Evolutionary conservation across 495 filamentous ascomycete species (phyloP).

Genomic region (Sordaria brevicollis): DNA sequence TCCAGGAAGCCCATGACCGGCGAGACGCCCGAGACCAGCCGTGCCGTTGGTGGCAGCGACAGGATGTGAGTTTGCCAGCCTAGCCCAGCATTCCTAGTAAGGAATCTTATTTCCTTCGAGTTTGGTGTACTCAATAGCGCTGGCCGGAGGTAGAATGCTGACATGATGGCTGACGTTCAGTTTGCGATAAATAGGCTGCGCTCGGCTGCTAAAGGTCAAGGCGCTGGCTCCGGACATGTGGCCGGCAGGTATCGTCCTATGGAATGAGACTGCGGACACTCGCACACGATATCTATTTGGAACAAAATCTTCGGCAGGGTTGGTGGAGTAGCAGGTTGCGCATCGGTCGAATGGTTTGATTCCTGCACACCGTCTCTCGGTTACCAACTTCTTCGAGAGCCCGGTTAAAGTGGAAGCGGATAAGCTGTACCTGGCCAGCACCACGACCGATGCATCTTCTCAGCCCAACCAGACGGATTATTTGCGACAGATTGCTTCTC

Average conservation of each 20-base stretch:
- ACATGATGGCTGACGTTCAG: slow-evolving; percentile 74
- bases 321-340: slow-evolving; percentile 19
- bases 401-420: not conserved
- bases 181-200: slow-evolving; percentile 87
- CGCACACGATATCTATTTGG: not conserved
- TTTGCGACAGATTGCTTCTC: slow-evolving; percentile 22
- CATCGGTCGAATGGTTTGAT: slow-evolving; percentile 13
- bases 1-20: slow-evolving; percentile 74
- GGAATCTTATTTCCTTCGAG: slow-evolving; percentile 77
- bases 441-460: slow-evolving; percentile 18
- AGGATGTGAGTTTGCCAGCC: slow-evolving; percentile 90
- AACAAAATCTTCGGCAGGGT: slow-evolving; percentile 4
- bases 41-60: slow-evolving; percentile 84
- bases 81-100: slow-evolving; percentile 79
- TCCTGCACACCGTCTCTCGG: not conserved
- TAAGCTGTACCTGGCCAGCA: slow-evolving; percentile 13
- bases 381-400: not conserved
- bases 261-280: slow-evolving; percentile 38
- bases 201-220: slow-evolving; percentile 82
- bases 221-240: slow-evolving; percentile 50
- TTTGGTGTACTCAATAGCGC: slow-evolving; percentile 76
- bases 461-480: slow-evolving; percentile 7
- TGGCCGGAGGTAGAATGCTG: slow-evolving; percentile 62
- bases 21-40: slow-evolving; percentile 76
- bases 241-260: slow-evolving; percentile 60